Evolutionary conservation across 257 asterid genomes (phyloP), one percentile per base, ranked within the genome.

Genomic region (Paraleonurus japonicus): DNA sequence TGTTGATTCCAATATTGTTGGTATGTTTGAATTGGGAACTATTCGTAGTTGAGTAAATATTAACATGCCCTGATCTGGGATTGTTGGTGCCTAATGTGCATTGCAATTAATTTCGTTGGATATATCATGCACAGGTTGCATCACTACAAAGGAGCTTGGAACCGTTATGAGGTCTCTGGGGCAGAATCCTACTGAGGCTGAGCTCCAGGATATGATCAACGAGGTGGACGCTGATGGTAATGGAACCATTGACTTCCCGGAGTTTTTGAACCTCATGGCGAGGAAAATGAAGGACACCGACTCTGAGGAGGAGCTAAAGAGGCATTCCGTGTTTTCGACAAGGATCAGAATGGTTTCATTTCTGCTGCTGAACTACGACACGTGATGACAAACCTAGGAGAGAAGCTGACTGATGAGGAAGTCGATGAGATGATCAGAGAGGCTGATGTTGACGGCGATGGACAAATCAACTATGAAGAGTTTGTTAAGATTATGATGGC

Each of bases 401-500:
- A 85, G 87, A 85, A 85, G 80, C 82, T 85, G 19, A 85, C 87
- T 7, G 89, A 85, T 55, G 89, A 85, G 81, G 89, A 85, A 76
- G 89, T 85, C 17, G 89, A 85, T 47, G 87, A 85, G 81, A 85
- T 85, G 89, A 80, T 85, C 37, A 76, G 82, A 77, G 89, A 85
- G 71, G 87, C 89, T 23, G 89, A 85, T 32, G 88, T 84, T 0
- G 91, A 86, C 35, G 91, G 91, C 17, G 91, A 86, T 30, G 89
- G 89, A 0, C 91, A 86, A 71, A 86, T 83, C 35, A 86, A 86
- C 84, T 86, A 86, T 2, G 91, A 86, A 35, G 89, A 84, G 78
- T 86, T 86, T 72, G 91, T 86, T 28, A 84, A 83, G 84, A 79
- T 86, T 60, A 86, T 86, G 88, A 86, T 86, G 91, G 88, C 91